Evolutionary conservation across 139 green algal species (phyloP), one percentile per base, ranked within the genome.

Genomic region (Picochlorum sp.): DNA sequence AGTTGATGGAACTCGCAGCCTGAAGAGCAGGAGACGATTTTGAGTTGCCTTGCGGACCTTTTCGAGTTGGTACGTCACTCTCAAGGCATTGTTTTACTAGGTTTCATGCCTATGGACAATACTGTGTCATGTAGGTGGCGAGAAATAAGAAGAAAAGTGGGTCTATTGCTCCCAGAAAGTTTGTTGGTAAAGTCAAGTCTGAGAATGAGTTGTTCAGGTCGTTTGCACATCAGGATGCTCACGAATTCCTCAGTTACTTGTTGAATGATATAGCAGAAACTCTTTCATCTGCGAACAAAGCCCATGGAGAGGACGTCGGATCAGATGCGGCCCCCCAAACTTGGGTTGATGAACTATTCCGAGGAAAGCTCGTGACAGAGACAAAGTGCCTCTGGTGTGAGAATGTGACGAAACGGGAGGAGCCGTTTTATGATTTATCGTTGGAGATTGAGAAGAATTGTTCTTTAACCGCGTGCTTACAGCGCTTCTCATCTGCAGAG

Each of bases 211-310:
- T 95, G 2, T 99, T 99, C 75, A 85, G 85, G 65, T 92, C 87
- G 78, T 94, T 86, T 80, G 92, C 94, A 85, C 93, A 98, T 71
- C 88, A 98, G 85, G 93, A 98, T 68, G 93, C 93, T 2, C 93
- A 98, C 57, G 93, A 98, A 74, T 98, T 98, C 68, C 76, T 97
- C 4, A 96, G 96, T 73, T 97, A 86, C 69, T 68, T 98, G 52
- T 79, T 98, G 6, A 97, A 97, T 74, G 80, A 94, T 30, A 81
- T 89, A 34, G 76, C 66, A n/a, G 93, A 98, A 66, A 80, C 88
- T 10, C 68, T 98, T 45, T 88, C 94, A 62, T 88, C 81, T 57
- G 80, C 92, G 59, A 80, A 77, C 24, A 57, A 56, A 6, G 51
- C n/a, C 9, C 44, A 15, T 28, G 24, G 15, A 30, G 5, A 20